A percentile compares a stretch with the other conserved stretches of the same genome.
These are phyloP conservation scores for Backusella westeae DNA, from an alignment of 192 early-diverging fungal genomes.

Conservation along the genomic window DNA sequence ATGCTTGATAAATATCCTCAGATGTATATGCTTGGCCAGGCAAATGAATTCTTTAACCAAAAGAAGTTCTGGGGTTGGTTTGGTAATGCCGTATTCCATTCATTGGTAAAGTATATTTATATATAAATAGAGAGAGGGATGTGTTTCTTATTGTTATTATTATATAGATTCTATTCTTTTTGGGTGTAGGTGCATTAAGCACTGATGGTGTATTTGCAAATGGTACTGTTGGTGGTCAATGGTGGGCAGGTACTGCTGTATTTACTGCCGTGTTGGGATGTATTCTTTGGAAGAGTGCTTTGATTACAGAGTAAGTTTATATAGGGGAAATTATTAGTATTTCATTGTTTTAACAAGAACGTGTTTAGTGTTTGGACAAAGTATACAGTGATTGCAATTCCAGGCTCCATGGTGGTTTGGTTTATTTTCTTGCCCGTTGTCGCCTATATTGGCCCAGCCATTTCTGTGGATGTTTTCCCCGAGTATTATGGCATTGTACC, in stretches of 20 bases:
- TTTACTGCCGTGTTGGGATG: slow-evolving; percentile 89
- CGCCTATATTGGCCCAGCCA: slow-evolving; percentile 63
- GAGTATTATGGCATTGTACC: slow-evolving; percentile 74
- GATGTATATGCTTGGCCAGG: slow-evolving; percentile 85
- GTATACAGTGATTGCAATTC: slow-evolving; percentile 88
- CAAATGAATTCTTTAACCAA: slow-evolving; percentile 80
- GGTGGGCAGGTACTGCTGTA: slow-evolving; percentile 86
- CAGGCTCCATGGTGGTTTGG: slow-evolving; percentile 89
- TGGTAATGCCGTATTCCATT: slow-evolving; percentile 92
- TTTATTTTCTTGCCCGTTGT: slow-evolving; percentile 84
- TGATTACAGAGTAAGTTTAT: slow-evolving; percentile 75
- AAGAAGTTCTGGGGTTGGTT: slow-evolving; percentile 91
- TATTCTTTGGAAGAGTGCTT: slow-evolving; percentile 86
- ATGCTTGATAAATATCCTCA: slow-evolving; percentile 97
- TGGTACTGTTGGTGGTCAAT: slow-evolving; percentile 81
- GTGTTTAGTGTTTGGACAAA: slow-evolving; percentile 82
- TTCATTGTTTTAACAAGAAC: not conserved
- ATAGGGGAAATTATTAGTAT: not conserved
- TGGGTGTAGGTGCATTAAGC: slow-evolving; percentile 62
- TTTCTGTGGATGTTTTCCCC: slow-evolving; percentile 61
- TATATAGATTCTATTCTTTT: slow-evolving; percentile 64
- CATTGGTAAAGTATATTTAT: slow-evolving; percentile 53
- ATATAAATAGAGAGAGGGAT: not conserved
- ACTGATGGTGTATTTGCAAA: slow-evolving; percentile 66
- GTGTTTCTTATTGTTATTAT: not conserved